Evolutionary conservation across 208 protist species (phyloP), one percentile per base, ranked within the genome.

Genomic region (Leishmania gerbilli): DNA sequence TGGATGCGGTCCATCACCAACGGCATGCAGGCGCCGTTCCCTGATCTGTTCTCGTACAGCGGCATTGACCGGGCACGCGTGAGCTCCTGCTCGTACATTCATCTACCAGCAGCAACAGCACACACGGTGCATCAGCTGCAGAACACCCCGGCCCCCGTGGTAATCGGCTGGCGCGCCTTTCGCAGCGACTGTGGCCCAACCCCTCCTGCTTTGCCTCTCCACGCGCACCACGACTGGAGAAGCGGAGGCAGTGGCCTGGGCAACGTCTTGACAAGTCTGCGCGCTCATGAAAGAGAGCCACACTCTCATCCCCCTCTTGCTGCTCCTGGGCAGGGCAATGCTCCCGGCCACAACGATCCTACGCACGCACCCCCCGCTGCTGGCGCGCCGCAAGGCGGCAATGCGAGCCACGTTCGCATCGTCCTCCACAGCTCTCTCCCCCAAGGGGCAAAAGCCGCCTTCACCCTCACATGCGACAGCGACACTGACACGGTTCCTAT

Each of bases 1-100:
- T 81, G 78, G 78, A 69, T 81, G 78, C 47, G 37, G 42, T 76
- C 62, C 40, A 40, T 81, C 24, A 81, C 71, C 1, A 60, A 81
- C 34, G 78, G 78, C n/a, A 76, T 81, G 71, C 78, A 71, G 42
- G 56, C 4, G 2, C 78, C 78, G 40, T 71, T 81, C 53, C 49
- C 78, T 24, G 37, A 24, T 21, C 24, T 81, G 4, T 53, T 81
- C 42, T 34, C 3, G 2, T 13, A 31, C 37, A 81, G 56, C 69
- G 74, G 64, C 21, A 53, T 76, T n/a, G 49, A 71, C 21, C 55
- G 71, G 11, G 67, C 71, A 3, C 60, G 42, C 78, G 53, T 81
- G 24, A 34, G 21, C 24, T 76, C 71, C 1, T 81, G 68, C 71
- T 68, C 64, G 31, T 40, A 37, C 27, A 42, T 68, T 56, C 17